These are phyloP conservation scores for Phytopythium helicoides DNA, from an alignment of 352 stramenopile genomes.

Conservation along the genomic window DNA sequence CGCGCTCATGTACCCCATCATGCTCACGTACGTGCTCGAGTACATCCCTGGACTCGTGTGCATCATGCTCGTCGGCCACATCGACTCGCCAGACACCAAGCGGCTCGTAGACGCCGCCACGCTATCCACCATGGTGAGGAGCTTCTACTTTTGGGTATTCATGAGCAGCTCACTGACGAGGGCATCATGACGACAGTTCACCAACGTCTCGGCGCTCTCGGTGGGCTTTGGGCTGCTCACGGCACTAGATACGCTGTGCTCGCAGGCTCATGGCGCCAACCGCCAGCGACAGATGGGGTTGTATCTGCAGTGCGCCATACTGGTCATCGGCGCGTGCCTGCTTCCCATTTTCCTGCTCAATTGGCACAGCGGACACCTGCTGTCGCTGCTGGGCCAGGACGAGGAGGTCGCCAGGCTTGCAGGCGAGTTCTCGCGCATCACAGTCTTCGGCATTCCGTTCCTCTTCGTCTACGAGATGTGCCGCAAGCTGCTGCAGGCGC, in stretches of 20 bases:
- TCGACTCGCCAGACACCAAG: slow-evolving; percentile 47
- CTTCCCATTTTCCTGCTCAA: slow-evolving; percentile 45
- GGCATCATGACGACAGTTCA: slow-evolving; percentile 40
- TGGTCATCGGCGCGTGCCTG: slow-evolving; percentile 43
- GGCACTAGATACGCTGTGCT: slow-evolving; percentile 76
- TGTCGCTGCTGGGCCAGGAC: slow-evolving; percentile 48
- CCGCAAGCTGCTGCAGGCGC: slow-evolving; percentile 66
- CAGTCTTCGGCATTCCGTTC: slow-evolving; percentile 52
- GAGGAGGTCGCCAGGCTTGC: slow-evolving; percentile 38
- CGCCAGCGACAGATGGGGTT: slow-evolving; percentile 53
- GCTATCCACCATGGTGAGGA: slow-evolving; percentile 65
- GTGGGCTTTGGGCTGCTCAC: slow-evolving; percentile 63
- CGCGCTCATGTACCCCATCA: slow-evolving; percentile 22
- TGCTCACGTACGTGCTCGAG: slow-evolving; percentile 23
- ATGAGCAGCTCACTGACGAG: no score
- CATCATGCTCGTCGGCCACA: slow-evolving; percentile 64
- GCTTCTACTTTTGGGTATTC: no score
- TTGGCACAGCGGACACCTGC: slow-evolving; percentile 43
- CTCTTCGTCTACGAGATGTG: no score
- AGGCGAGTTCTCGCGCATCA: slow-evolving; percentile 46
- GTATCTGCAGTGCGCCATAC: slow-evolving; percentile 55
- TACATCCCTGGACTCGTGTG: slow-evolving; percentile 49
- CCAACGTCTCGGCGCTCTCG: slow-evolving; percentile 60
- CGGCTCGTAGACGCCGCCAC: slow-evolving; percentile 67
- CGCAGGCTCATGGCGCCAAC: slow-evolving; percentile 56